Evolutionary conservation across 1,284 basidiomycete genomes (phyloP), one percentile per base, ranked within the genome.

Genomic region (Pterula multifida): DNA sequence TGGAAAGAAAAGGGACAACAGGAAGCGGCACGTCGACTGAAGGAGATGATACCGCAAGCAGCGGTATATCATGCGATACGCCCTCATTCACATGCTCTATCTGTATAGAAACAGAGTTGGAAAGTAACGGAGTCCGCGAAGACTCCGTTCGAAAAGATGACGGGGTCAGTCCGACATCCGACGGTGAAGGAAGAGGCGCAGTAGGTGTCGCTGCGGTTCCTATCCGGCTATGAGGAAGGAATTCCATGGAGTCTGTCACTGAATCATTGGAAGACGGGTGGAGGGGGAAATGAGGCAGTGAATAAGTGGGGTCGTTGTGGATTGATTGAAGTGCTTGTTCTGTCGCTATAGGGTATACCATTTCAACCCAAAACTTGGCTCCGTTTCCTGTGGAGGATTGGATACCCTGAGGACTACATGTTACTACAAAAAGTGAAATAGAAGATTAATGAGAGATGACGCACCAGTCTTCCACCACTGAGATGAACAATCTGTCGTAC

Each of bases 401-500:
- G 9, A 65, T 63, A 13, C 75, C 59, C 58, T 59, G 26, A 4
- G 4, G 12, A 15, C 4, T 22, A 50, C 39, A 21, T 13, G 9
- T 19, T 12, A 48, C 21, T 6, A 46, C n/a, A 25, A n/a, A 2
- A 26, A 23, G 13, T 47, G 47, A 6, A 17, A 36, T 12, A 44
- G 32, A 15, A 17, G 32, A 39, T 22, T 9, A 3, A 21, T 26
- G 45, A 47, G 45, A n/a, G 26, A 47, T 51, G 12, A 44, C 51
- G 24, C 19, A 54, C 72, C 22, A 76, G 58, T 26, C 73, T 62
- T 12, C 75, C 75, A n/a, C 68, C 64, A 39, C 64, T 66, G 13
- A 76, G 63, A 55, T 67, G 68, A 45, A 77, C 69, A 54, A 77
- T 76, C 54, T 74, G 71, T 13, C 70, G 64, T 3, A 76, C 71